Evolutionary conservation across 805 yeast genomes (phyloP), one percentile per base, ranked within the genome.

Genomic region (Wickerhamiella domercqiae): DNA sequence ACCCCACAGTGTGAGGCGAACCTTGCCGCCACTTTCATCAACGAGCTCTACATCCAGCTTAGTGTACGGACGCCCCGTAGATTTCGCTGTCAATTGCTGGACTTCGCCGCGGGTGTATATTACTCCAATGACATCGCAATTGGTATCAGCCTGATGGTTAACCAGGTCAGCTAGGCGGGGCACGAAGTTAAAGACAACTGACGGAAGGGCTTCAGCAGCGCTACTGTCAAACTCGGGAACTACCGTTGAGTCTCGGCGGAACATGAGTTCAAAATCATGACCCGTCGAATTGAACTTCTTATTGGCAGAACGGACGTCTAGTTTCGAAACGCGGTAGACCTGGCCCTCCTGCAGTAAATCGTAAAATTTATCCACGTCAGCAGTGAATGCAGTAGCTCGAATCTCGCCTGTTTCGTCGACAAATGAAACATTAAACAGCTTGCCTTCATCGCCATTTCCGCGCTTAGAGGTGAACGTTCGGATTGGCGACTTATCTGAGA

Each of bases 351-450:
- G 80, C 36, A 90, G 60, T 21, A 74, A 51, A 48, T 78, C 80
- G 61, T 71, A 76, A 53, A 71, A 78, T 53, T 72, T 74, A 42
- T 80, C 93, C 9, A 87, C 95, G 49, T 71, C 69, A 28, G 82
- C 87, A 56, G 80, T 81, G 60, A 90, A 90, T 1, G 90, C 95
- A 2, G 97, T 84, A 7, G 94, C 96, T 52, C 90, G 71, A 49
- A 90, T 90, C 62, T 90, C 97, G 51, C 90, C 94, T 4, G 95
- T 79, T 55, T 90, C 94, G 55, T 90, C 98, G 40, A 87, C 61
- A 41, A 90, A 73, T 48, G 83, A 82, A 21, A 83, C 81, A 49
- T 78, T 79, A 64, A 90, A 84, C 42, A 90, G 67, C 57, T 81
- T 80, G 39, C 98, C 98, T 45, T 77, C 82, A 40, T 95, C 94